phyloP scores from a whole-genome alignment of 495 filamentous ascomycete genomes.

The Penicillium subrubescens region DNA sequence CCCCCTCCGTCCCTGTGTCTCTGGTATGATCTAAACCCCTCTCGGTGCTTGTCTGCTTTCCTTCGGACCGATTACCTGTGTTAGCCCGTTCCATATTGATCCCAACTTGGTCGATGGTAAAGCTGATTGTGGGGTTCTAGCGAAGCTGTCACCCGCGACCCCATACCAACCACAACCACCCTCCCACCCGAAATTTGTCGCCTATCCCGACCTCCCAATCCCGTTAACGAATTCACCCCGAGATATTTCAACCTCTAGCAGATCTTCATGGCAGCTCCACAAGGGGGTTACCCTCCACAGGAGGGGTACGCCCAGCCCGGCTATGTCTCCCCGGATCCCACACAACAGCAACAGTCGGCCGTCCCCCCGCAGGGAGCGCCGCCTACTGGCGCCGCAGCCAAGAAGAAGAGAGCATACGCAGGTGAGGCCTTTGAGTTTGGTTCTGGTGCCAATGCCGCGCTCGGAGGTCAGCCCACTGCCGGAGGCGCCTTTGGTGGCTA shows the following conservation, averaged over 20 bases:
- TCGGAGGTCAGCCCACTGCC: conserved; percentile 57
- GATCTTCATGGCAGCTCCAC: conserved; percentile 56
- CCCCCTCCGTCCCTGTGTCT: conserved; percentile 11
- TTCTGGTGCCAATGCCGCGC: conserved; percentile 79
- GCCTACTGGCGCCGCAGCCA: conserved; percentile 52
- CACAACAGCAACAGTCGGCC: conserved; percentile 39
- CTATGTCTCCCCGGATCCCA: conserved; percentile 40
- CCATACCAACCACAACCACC: conserved; percentile 21
- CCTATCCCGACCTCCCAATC: conserved; percentile 13
- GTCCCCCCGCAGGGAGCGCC: conserved; percentile 32
- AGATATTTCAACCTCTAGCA: conserved; percentile 15
- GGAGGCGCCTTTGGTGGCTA: conserved; percentile 62
- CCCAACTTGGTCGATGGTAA: conserved; percentile 11
- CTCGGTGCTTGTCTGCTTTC: conserved; percentile 1
- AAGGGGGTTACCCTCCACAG: conserved; percentile 64
- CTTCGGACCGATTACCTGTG: background rate
- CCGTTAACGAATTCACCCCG: conserved; percentile 7
- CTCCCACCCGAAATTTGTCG: conserved; percentile 3
- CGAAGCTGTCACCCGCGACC: conserved; percentile 34
- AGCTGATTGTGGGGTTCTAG: conserved; percentile 35
- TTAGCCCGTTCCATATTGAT: conserved; percentile 1
- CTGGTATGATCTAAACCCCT: conserved; percentile 6
- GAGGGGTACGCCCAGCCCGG: conserved; percentile 56
- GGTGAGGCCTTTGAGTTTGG: conserved; percentile 93
- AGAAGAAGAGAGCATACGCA: conserved; percentile 92